These are phyloP conservation scores for Rossbeevera mucosa DNA, from an alignment of 768 basidiomycete species.

Conservation along the genomic window DNA sequence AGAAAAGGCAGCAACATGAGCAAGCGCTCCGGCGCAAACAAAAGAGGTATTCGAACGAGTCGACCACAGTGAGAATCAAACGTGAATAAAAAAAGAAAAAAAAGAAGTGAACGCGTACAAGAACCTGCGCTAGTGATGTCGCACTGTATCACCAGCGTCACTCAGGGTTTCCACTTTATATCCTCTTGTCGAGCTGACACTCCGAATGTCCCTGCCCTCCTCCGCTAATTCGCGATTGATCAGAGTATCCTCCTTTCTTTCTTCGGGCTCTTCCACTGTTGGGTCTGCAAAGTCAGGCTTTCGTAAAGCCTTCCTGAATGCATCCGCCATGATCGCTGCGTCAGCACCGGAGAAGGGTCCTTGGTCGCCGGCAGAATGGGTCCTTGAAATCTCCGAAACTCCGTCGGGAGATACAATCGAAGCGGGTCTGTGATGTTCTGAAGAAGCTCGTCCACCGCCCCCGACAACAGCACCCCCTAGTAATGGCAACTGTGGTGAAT, in stretches of 20 bases:
- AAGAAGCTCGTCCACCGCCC: constrained; percentile 30
- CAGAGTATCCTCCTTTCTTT: constrained; percentile 36
- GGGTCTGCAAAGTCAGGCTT: constrained; percentile 81
- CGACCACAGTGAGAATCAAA: constrained; percentile 33
- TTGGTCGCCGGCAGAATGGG: constrained; percentile 55
- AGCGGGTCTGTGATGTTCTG: constrained; percentile 31
- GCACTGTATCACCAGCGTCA: constrained; percentile 47
- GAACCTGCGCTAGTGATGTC: constrained; percentile 41
- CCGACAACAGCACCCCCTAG: constrained; percentile 35
- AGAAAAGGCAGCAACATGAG: constrained; percentile 28
- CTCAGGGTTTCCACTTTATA: constrained; percentile 71
- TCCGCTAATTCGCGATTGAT: constrained; percentile 77
- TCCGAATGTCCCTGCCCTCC: constrained; percentile 85
- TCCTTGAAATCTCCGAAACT: constrained; percentile 64
- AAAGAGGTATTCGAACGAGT: constrained; percentile 36
- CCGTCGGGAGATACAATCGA: constrained; percentile 60
- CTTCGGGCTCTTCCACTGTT: constrained; percentile 59
- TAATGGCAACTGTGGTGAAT: constrained; percentile 45
- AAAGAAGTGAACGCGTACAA: constrained; percentile 24
- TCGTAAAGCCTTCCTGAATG: constrained; percentile 82
- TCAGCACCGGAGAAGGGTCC: constrained; percentile 79
- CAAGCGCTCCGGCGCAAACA: constrained; percentile 20
- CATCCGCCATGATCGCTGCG: constrained; percentile 90
- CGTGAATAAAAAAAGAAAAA: constrained; percentile 34
- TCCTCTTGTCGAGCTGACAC: constrained; percentile 74